A percentile compares a stretch with the other conserved stretches of the same genome.
Conservation (phyloP, 306 rosid species). For the Quercus wislizeni region DNA sequence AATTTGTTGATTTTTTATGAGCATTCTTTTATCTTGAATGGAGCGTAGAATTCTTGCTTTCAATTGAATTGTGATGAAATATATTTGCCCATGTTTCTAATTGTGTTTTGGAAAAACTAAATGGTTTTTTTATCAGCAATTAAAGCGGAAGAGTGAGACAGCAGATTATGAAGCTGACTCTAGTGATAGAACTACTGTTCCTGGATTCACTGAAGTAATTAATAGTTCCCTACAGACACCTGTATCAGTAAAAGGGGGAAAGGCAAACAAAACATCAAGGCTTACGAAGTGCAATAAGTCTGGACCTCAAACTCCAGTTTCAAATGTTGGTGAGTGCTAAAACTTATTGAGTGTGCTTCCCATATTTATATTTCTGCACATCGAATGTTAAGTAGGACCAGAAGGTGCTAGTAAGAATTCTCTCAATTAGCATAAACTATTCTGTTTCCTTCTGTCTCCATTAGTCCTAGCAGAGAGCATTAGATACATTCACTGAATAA, state of each 20-base stretch:
- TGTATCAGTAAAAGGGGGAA: constrained; percentile 58
- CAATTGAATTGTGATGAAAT: background rate
- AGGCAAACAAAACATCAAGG: constrained; percentile 74
- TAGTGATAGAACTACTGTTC: constrained; percentile 46
- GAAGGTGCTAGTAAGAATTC: background rate
- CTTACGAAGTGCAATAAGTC: constrained; percentile 63
- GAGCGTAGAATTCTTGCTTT: background rate
- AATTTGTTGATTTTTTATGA: background rate
- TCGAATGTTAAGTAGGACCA: background rate
- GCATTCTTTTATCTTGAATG: background rate
- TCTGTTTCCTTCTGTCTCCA: constrained; percentile 8
- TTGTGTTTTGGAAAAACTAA: constrained; percentile 13
- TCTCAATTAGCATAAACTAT: background rate
- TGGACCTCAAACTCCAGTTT: constrained; percentile 72
- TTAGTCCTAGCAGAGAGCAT: constrained; percentile 2
- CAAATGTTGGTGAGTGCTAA: constrained; percentile 61
- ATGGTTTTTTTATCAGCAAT: constrained; percentile 42
- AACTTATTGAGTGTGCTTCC: constrained; percentile 18
- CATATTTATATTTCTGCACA: background rate
- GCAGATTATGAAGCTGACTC: constrained; percentile 69
- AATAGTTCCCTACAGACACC: constrained; percentile 67
- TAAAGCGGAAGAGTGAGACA: constrained; percentile 71
- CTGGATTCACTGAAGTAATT: constrained; percentile 49
- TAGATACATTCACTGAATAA: background rate
- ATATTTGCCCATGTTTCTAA: constrained; percentile 15